Evolutionary conservation across 1,284 basidiomycete genomes (phyloP).

Genomic region (Cryptococcus sp.): DNA sequence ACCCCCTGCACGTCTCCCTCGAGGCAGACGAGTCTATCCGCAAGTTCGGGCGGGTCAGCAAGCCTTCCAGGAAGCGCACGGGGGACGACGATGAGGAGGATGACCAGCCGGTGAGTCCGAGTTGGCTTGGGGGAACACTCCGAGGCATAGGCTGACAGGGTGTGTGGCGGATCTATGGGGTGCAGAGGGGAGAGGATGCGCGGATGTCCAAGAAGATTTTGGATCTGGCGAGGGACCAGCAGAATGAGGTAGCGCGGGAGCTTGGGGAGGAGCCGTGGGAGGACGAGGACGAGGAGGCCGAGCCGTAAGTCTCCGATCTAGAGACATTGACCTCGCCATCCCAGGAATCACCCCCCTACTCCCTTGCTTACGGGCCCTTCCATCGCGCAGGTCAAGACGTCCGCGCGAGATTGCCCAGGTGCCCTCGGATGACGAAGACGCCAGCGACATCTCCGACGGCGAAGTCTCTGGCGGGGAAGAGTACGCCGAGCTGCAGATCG

Average conservation of each 20-base stretch:
- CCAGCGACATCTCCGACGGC: constrained; percentile 44
- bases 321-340: neutral
- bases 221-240: constrained; percentile 86
- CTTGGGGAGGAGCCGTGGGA: constrained; percentile 45
- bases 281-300: constrained; percentile 42
- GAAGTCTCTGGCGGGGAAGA: constrained; percentile 52
- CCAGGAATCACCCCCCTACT: too few species aligned
- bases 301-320: constrained; percentile 20
- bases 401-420: constrained; percentile 17
- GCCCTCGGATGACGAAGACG: constrained; percentile 42
- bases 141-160: constrained; percentile 1
- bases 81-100: constrained; percentile 55
- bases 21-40: constrained; percentile 67
- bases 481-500: constrained; percentile 65
- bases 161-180: neutral
- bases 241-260: constrained; percentile 76
- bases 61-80: constrained; percentile 66
- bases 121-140: neutral
- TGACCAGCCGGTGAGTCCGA: constrained; percentile 53
- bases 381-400: constrained; percentile 21
- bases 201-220: constrained; percentile 87
- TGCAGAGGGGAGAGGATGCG: constrained; percentile 70
- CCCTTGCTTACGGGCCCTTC: neutral
- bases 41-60: constrained; percentile 67
- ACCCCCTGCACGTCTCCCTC: constrained; percentile 78